Evolutionary conservation across 2,329 filamentous ascomycete species (phyloP).

Genomic region (Aspergillus sp.): DNA sequence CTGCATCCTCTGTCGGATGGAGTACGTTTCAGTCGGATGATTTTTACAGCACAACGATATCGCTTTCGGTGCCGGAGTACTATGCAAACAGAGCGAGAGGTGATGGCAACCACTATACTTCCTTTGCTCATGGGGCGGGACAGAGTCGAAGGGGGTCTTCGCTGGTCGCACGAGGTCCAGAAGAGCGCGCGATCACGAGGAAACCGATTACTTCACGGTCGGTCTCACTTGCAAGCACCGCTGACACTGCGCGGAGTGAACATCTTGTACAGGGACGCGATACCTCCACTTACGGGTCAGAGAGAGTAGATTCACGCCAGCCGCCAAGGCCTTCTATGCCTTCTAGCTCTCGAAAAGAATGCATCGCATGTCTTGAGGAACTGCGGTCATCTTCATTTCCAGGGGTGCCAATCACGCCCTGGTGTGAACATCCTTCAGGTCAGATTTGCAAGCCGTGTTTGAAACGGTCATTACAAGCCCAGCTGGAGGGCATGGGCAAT

Average conservation of each 20-base stretch:
- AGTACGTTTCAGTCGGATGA: not conserved
- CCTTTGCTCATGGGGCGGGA: not conserved
- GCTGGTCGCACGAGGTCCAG: not conserved
- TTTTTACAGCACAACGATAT: not conserved
- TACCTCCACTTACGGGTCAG: not conserved
- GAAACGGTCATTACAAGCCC: not conserved
- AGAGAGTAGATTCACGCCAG: not conserved
- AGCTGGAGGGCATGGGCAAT: not conserved
- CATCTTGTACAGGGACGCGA: not conserved
- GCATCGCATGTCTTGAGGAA: slow-evolving; percentile 5
- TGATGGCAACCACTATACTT: not conserved
- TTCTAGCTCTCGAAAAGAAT: not conserved
- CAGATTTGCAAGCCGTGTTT: slow-evolving; percentile 3
- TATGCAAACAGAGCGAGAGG: not conserved
- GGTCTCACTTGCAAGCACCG: not conserved
- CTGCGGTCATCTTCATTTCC: slow-evolving; percentile 1
- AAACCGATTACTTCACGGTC: not conserved
- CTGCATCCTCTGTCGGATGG: not conserved
- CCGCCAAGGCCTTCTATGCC: not conserved
- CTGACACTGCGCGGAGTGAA: not conserved
- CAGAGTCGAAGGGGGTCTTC: not conserved
- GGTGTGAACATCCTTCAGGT: not conserved
- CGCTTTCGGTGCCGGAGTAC: not conserved
- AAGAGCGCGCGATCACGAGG: not conserved
- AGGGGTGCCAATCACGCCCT: not conserved